These are phyloP conservation scores for Lactarius quietus DNA, from an alignment of 768 basidiomycete genomes.

Conservation along the genomic window DNA sequence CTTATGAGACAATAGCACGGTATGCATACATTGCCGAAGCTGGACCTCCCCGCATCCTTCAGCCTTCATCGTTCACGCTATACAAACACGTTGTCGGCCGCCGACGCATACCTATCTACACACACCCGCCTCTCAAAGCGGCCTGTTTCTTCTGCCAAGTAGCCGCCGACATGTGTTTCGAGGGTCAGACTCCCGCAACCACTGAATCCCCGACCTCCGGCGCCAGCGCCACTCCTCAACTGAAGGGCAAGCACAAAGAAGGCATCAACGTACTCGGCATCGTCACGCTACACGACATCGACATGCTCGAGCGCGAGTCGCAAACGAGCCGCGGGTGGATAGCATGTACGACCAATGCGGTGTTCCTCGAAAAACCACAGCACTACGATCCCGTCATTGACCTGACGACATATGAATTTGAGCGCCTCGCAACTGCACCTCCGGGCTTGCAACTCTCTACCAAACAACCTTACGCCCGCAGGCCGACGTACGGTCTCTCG, in stretches of 20 bases:
- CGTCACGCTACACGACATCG: too few relatives aligned
- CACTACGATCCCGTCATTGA: too few relatives aligned
- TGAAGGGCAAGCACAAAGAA: constrained; percentile 43
- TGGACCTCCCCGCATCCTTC: constrained; percentile 77
- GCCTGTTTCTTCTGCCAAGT: constrained; percentile 73
- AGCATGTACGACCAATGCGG: too few relatives aligned
- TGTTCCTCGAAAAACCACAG: too few relatives aligned
- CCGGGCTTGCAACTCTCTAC: constrained; percentile 66
- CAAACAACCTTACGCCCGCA: constrained; percentile 37
- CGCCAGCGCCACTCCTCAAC: constrained; percentile 6
- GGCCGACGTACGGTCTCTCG: constrained; percentile 52
- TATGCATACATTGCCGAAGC: constrained; percentile 46
- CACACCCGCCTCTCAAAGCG: constrained; percentile 72
- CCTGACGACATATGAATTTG: too few relatives aligned
- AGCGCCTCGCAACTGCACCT: too few relatives aligned
- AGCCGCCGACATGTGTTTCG: constrained; percentile 63
- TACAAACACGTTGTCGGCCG: constrained; percentile 78
- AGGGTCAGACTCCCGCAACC: constrained; percentile 30
- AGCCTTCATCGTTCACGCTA: constrained; percentile 71
- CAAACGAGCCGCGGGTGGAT: too few relatives aligned
- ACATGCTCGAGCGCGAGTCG: too few relatives aligned
- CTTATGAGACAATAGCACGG: constrained; percentile 8
- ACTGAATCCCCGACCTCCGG: too few relatives aligned
- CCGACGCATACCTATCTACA: constrained; percentile 73
- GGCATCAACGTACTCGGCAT: constrained; percentile 68